These are phyloP conservation scores for Didymella lethalis DNA, from an alignment of 2,329 filamentous ascomycete genomes.

Conservation along the genomic window DNA sequence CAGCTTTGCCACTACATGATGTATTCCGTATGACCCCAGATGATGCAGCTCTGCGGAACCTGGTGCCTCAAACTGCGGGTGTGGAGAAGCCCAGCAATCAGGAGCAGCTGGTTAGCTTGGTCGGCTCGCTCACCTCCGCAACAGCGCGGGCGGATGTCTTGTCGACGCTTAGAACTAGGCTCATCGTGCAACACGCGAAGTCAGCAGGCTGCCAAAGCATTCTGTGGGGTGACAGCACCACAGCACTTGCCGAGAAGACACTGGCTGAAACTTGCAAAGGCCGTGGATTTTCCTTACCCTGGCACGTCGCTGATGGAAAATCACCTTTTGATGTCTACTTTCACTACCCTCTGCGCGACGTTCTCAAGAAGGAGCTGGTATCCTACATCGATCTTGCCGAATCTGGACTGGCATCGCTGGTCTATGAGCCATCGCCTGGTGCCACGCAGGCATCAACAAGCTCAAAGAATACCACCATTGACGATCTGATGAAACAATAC, in stretches of 20 bases:
- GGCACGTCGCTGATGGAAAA: slow-evolving; percentile 79
- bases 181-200: slow-evolving; percentile 66
- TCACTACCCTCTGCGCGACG: slow-evolving; percentile 83
- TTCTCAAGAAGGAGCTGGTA: slow-evolving; percentile 81
- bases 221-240: slow-evolving; percentile 86
- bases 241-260: slow-evolving; percentile 83
- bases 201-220: slow-evolving; percentile 70
- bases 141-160: slow-evolving; percentile 79
- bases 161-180: slow-evolving; percentile 72
- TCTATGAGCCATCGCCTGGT: slow-evolving; percentile 42
- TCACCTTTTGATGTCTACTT: slow-evolving; percentile 66
- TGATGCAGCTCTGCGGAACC: slow-evolving; percentile 32
- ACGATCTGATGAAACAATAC: slow-evolving; percentile 88
- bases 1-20: slow-evolving; percentile 68
- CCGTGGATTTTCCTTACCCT: slow-evolving; percentile 81
- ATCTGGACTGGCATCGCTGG: slow-evolving; percentile 58
- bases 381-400: slow-evolving; percentile 67
- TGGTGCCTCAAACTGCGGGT: slow-evolving; percentile 23
- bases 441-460: slow-evolving; percentile 58
- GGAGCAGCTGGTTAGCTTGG: slow-evolving; percentile 58
- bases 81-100: slow-evolving; percentile 14
- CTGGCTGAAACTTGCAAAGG: slow-evolving; percentile 91
- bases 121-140: slow-evolving; percentile 71
- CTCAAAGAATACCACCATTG: slow-evolving; percentile 83
- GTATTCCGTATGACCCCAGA: slow-evolving; percentile 50